Conservation (phyloP, 805 yeast genomes). For the Jamesozyma piceae region DNA sequence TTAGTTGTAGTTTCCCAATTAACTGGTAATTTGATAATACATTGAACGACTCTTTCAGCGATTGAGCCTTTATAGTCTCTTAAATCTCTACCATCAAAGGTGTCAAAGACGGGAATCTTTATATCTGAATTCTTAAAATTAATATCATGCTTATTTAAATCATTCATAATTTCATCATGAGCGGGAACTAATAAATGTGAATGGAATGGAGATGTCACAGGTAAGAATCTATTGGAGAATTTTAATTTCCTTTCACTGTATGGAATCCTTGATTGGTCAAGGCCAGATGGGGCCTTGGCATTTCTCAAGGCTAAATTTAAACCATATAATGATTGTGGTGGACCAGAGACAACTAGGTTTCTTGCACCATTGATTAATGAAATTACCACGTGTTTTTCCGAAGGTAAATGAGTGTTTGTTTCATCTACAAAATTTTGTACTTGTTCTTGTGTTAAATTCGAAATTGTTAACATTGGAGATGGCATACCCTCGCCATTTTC, state of each 20-base stretch:
- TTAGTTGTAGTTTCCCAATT: slow-evolving; percentile 89
- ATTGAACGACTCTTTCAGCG: slow-evolving; percentile 60
- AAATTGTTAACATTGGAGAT: slow-evolving; percentile 91
- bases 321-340: slow-evolving; percentile 96
- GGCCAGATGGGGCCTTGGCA: slow-evolving; percentile 88
- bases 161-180: slow-evolving; percentile 53
- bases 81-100: slow-evolving; percentile 75
- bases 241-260: slow-evolving; percentile 87
- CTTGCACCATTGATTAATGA: slow-evolving; percentile 93
- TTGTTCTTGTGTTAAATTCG: slow-evolving; percentile 75
- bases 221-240: slow-evolving; percentile 87
- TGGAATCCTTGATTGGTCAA: slow-evolving; percentile 93
- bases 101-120: slow-evolving; percentile 83
- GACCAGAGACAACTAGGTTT: slow-evolving; percentile 92
- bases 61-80: slow-evolving; percentile 47
- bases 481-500: slow-evolving; percentile 95
- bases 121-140: slow-evolving; percentile 47
- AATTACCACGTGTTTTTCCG: slow-evolving; percentile 80
- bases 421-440: slow-evolving; percentile 70
- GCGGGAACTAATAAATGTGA: slow-evolving; percentile 75
- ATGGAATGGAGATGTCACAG: slow-evolving; percentile 95
- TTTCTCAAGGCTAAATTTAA: slow-evolving; percentile 84
- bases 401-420: slow-evolving; percentile 90
- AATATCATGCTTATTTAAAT: slow-evolving; percentile 50
- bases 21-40: slow-evolving; percentile 83